Evolutionary conservation across 306 rosid genomes (phyloP), one percentile per base, ranked within the genome.

Genomic region (Luffa aegyptiaca): DNA sequence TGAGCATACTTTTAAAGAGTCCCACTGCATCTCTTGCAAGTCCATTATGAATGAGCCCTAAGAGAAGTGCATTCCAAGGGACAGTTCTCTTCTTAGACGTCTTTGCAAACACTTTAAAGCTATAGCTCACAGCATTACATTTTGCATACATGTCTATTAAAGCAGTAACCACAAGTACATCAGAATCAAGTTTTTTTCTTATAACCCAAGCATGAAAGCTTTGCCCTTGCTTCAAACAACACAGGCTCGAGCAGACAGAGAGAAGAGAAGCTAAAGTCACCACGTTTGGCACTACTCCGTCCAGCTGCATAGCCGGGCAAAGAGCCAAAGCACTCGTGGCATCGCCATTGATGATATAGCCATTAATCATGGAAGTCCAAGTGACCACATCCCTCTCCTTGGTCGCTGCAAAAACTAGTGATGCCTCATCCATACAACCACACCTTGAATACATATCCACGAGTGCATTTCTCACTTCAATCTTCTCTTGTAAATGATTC

Each of bases 331-430:
- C 98, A 73, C 84, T 77, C 84, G 85, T 84, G 36, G 88, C 81
- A 83, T 93, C 96, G 46, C 89, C 89, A 56, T 89, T 86, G 81
- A 88, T 63, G 76, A 93, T 82, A 80, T 84, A 92, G 64, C 97
- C 97, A 79, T 85, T 89, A 46, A 91, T 88, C 92, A 93, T 84
- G 64, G 91, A 89, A 14, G 93, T 89, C 98, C 98, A 93, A 21
- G 93, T 86, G 82, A 93, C 92, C 66, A 92, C 98, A 71, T 93
- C 97, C 80, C 90, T 90, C 84, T 82, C 87, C 62, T 39, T 73
- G 81, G 87, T 85, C 56, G 51, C 82, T 36, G 83, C 78, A 41
- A 86, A 86, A 79, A 92, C 79, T 48, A 53, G 21, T 77, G 12
- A 20, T 0, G 96, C 96, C 63, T 93, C 93, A 68, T n/a, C n/a